phyloP scores from a whole-genome alignment of 1,284 basidiomycete genomes.

The Pulveroboletus sp. region DNA sequence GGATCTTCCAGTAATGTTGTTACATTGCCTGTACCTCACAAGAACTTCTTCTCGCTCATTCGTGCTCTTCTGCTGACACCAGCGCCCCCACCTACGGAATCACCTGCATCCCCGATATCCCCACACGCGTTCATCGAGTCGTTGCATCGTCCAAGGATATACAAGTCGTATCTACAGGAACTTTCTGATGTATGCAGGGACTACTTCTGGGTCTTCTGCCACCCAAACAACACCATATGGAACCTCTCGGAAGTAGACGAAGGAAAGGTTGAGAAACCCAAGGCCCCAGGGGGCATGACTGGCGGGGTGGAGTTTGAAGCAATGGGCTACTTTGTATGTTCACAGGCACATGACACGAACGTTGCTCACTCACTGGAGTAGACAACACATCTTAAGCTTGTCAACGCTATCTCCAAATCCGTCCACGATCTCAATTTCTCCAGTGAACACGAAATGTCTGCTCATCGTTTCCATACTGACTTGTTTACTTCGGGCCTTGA shows the following conservation, averaged over 20 bases:
- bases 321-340: constrained; percentile 87
- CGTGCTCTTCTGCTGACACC: constrained; percentile 72
- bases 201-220: constrained; percentile 99
- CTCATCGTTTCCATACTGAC: constrained; percentile 79
- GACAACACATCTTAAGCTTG: constrained; percentile 82
- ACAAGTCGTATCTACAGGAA: constrained; percentile 90
- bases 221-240: constrained; percentile 92
- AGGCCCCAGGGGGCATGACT: constrained; percentile 96
- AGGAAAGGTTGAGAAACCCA: constrained; percentile 82
- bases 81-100: constrained; percentile 71
- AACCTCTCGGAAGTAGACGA: constrained; percentile 80
- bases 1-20: constrained; percentile 49
- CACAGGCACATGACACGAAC: neutral
- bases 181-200: constrained; percentile 89
- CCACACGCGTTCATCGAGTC: constrained; percentile 90
- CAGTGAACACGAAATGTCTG: constrained; percentile 70
- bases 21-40: constrained; percentile 71
- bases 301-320: constrained; percentile 98
- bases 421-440: constrained; percentile 65
- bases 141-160: constrained; percentile 81
- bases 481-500: constrained; percentile 89
- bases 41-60: constrained; percentile 67
- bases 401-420: constrained; percentile 74
- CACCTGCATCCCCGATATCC: constrained; percentile 60
- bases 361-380: constrained; percentile 38